Evolutionary conservation across 371 early-diverging fungal species (phyloP).

Genomic region (Saksenaea oblongispora): DNA sequence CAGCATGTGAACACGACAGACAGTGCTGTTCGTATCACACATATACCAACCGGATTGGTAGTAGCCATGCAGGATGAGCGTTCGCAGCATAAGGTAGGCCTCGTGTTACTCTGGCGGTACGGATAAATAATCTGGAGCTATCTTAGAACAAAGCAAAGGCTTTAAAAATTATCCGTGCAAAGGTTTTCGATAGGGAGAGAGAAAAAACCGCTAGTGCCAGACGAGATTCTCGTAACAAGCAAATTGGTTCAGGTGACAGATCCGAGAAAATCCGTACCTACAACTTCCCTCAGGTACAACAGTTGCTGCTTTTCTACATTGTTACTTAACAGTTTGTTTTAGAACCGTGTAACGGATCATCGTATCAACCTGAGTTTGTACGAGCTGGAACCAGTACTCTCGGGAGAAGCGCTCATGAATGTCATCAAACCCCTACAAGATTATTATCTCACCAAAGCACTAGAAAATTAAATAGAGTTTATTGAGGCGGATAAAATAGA

Average conservation of each 20-base stretch:
- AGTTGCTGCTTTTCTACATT: background rate
- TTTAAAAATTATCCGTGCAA: constrained; percentile 78
- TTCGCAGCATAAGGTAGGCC: constrained; percentile 80
- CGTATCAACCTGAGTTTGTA: constrained; percentile 76
- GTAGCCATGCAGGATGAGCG: constrained; percentile 91
- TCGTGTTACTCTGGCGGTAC: background rate
- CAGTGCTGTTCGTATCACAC: constrained; percentile 92
- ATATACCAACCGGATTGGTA: constrained; percentile 87
- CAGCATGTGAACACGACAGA: constrained; percentile 97
- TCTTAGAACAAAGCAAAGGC: constrained; percentile 85
- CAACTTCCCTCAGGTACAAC: constrained; percentile 71
- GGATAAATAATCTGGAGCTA: background rate
- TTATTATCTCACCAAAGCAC: constrained; percentile 38
- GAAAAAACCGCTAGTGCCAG: constrained; percentile 58
- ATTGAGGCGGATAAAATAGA: constrained; percentile 20
- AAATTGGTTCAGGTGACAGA: constrained; percentile 71
- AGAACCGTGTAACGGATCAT: constrained; percentile 85
- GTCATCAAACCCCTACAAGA: constrained; percentile 58
- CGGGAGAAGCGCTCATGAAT: constrained; percentile 52
- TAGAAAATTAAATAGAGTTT: constrained; percentile 10
- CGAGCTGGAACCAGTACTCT: constrained; percentile 69
- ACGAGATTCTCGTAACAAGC: constrained; percentile 63
- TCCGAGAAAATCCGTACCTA: constrained; percentile 90
- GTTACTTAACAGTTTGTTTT: constrained; percentile 6
- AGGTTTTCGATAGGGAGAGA: constrained; percentile 77